Percentiles rank a stretch among this genome's conserved stretches.
Conservation (phyloP, 2,329 filamentous ascomycete genomes). For the Fusarium protoensiforme region DNA sequence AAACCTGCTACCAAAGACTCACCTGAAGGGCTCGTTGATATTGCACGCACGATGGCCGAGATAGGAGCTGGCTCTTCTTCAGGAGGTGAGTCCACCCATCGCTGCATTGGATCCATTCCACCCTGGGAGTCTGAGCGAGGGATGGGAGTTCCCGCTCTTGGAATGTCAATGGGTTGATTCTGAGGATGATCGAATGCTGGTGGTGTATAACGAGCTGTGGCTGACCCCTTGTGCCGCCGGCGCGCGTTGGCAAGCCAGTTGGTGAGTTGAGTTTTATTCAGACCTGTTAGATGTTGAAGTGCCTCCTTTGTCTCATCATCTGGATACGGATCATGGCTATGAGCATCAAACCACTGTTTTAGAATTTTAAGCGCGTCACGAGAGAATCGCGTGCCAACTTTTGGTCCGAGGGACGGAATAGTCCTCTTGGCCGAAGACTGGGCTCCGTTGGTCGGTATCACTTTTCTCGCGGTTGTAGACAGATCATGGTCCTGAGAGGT, state of each 20-base stretch:
- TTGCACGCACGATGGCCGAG: neutral
- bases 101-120: neutral
- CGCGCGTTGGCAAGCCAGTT: conserved; percentile 91
- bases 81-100: neutral
- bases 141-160: neutral
- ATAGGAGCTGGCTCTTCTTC: neutral
- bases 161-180: neutral
- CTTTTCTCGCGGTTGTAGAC: neutral
- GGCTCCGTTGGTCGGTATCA: neutral
- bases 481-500: neutral
- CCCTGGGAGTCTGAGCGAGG: neutral
- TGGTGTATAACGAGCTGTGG: neutral
- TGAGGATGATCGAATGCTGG: neutral
- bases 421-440: neutral
- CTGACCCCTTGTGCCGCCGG: conserved; percentile 57
- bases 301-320: conserved; percentile 83
- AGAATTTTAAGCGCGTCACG: neutral
- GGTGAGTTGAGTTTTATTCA: conserved; percentile 81
- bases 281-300: conserved; percentile 77
- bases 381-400: conserved; percentile 5
- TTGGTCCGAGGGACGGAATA: neutral
- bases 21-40: neutral
- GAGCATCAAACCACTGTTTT: conserved; percentile 73
- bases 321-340: conserved; percentile 82
- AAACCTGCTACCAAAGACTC: neutral